These are phyloP conservation scores for Ustilago trichophora DNA, from an alignment of 1,284 basidiomycete species.

Conservation along the genomic window DNA sequence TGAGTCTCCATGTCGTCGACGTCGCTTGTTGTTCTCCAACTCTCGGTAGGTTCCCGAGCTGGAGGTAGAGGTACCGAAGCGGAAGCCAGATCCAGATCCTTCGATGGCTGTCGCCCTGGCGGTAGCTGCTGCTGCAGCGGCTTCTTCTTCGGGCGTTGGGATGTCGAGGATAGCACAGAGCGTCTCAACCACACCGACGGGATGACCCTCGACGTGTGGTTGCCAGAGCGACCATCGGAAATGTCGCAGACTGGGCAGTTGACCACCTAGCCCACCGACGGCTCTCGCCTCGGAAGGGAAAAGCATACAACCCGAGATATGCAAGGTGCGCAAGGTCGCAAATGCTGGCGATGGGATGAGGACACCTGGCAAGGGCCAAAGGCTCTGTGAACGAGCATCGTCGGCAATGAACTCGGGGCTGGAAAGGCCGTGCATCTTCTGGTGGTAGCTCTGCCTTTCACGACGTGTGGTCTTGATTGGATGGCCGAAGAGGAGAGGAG, in stretches of 20 bases:
- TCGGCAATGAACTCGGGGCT: constrained; percentile 22
- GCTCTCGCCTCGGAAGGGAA: constrained; percentile 48
- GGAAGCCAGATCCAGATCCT: constrained; percentile 30
- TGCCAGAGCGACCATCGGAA: constrained; percentile 54
- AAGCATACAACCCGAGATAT: constrained; percentile 56
- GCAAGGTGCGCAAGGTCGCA: constrained; percentile 40
- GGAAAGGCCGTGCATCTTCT: constrained; percentile 29
- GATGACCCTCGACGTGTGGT: constrained; percentile 49
- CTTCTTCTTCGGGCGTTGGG: constrained; percentile 41
- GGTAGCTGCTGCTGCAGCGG: constrained; percentile 26
- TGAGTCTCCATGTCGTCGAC: constrained; percentile 29
- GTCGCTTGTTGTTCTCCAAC: constrained; percentile 31
- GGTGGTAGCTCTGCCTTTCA: constrained; percentile 34
- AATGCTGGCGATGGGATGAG: constrained; percentile 45
- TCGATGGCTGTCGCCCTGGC: constrained; percentile 14
- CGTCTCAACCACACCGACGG: constrained; percentile 44
- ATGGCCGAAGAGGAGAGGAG: constrained; percentile 49
- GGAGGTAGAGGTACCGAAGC: constrained; percentile 31
- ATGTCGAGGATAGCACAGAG: constrained; percentile 47
- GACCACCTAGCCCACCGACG: constrained; percentile 41
- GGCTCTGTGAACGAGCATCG: constrained; percentile 33
- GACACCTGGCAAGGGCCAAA: constrained; percentile 42
- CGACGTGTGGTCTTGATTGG: constrained; percentile 43
- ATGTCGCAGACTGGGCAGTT: constrained; percentile 45
- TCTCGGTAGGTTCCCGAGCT: constrained; percentile 44